Percentiles rank a stretch among this genome's conserved stretches.
phyloP scores from a whole-genome alignment of 306 rosid species.

The Sphenostylis stenocarpa region DNA sequence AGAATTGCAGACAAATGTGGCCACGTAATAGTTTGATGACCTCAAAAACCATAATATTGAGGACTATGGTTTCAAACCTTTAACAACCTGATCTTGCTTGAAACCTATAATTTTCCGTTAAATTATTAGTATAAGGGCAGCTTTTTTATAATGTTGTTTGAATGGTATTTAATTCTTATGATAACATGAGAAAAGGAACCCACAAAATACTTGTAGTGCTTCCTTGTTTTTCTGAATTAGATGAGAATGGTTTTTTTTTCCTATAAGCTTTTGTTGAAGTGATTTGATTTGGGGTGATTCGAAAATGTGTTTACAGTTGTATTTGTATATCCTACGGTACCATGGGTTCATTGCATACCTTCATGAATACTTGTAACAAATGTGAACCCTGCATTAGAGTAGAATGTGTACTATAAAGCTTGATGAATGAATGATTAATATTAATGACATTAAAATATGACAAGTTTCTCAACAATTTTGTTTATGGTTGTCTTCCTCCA shows the following conservation, averaged over 20 bases:
- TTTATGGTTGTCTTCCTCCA: constrained; percentile 5
- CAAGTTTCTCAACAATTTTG: neutral
- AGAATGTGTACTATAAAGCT: neutral
- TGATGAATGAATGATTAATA: neutral
- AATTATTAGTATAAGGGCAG: neutral
- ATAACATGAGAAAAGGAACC: neutral
- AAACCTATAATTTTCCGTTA: neutral
- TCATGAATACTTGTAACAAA: neutral
- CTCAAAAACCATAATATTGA: neutral
- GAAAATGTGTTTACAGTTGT: too few species aligned
- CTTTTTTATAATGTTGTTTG: neutral
- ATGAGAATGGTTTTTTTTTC: neutral
- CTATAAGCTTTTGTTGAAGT: neutral
- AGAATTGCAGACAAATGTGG: neutral
- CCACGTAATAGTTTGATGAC: neutral
- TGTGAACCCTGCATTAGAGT: neutral
- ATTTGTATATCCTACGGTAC: too few species aligned
- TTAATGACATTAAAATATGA: neutral
- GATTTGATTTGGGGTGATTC: too few species aligned
- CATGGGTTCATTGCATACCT: too few species aligned
- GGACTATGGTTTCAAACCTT: neutral
- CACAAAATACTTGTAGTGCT: neutral
- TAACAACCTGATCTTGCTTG: neutral
- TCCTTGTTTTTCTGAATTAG: neutral
- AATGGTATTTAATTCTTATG: neutral